These are phyloP conservation scores for Ganoderma lucidum DNA, from an alignment of 1,284 basidiomycete genomes.

Conservation along the genomic window DNA sequence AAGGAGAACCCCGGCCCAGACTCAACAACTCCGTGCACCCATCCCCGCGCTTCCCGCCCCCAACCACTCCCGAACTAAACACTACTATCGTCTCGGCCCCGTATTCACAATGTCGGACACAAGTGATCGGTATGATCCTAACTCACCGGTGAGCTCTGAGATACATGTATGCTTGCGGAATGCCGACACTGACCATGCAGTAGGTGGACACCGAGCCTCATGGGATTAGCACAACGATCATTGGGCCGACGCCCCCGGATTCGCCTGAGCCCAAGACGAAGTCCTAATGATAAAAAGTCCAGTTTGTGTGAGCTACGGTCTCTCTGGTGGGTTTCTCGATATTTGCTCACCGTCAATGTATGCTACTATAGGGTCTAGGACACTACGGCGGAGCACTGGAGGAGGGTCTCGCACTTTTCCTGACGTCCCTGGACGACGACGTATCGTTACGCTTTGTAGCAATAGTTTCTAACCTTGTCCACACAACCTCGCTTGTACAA, in stretches of 20 bases:
- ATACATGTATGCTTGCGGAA: background rate
- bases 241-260: constrained; percentile 23
- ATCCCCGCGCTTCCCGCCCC: background rate
- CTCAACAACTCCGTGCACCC: background rate
- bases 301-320: background rate
- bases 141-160: constrained; percentile 2
- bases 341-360: background rate
- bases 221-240: constrained; percentile 27
- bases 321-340: background rate
- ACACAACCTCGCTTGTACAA: background rate
- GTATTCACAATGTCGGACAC: background rate
- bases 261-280: constrained; percentile 18
- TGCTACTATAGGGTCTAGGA: background rate
- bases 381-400: background rate
- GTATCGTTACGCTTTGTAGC: background rate
- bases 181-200: background rate
- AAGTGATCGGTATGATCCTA: background rate
- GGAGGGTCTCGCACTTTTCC: too few species aligned
- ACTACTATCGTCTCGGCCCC: background rate
- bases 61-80: background rate
- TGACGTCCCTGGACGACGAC: background rate
- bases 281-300: background rate
- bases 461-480: background rate
- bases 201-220: constrained; percentile 26
- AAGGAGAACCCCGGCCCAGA: background rate